Evolutionary conservation across 2,329 filamentous ascomycete genomes (phyloP).

Genomic region (Colletotrichum abscissum): DNA sequence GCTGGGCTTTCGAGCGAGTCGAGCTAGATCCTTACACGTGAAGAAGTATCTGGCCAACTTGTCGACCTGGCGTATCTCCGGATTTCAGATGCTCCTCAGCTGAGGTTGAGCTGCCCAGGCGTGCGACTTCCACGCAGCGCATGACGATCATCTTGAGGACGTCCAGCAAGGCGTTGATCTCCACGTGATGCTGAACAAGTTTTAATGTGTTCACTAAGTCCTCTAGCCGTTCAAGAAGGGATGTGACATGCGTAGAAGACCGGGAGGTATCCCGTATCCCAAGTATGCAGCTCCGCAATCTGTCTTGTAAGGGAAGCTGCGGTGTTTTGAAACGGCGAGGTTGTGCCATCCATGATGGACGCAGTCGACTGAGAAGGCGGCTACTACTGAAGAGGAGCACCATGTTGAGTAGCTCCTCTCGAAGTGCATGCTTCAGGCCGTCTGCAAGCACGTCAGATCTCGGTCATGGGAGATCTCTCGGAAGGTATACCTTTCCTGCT

Average conservation of each 20-base stretch:
- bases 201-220: background rate
- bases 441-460: background rate
- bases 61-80: constrained; percentile 4
- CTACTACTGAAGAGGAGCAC: background rate
- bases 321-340: background rate
- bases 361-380: background rate
- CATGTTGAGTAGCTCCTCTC: background rate
- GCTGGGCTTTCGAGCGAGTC: background rate
- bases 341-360: background rate
- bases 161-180: no score
- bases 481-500: background rate
- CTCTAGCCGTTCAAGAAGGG: background rate
- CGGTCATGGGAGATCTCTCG: background rate
- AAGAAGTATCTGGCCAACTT: constrained; percentile 9
- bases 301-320: background rate
- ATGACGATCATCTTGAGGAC: no score
- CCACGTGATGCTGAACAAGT: no score
- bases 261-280: background rate
- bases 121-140: no score
- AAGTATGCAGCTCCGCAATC: background rate
- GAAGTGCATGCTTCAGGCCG: background rate
- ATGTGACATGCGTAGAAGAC: background rate
- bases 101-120: no score
- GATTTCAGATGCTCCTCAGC: no score
- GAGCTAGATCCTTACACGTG: constrained; percentile 5